Conservation (phyloP, 2,329 filamentous ascomycete genomes). For the Aspergillus awamori region DNA sequence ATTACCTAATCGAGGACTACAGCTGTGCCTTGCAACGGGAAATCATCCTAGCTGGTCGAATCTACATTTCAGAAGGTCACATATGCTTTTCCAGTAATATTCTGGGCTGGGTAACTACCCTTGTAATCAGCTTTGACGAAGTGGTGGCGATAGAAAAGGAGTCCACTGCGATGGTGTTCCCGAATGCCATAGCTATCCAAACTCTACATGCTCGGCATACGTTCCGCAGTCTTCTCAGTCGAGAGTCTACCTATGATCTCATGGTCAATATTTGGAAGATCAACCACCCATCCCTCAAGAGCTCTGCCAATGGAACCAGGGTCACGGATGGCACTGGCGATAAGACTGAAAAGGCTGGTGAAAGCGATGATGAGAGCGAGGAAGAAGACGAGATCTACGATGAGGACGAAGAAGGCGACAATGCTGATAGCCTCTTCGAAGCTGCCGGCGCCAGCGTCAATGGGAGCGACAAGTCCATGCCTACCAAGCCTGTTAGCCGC, state of each 20-base stretch:
- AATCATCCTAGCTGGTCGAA: conserved; percentile 86
- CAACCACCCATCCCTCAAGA: conserved; percentile 87
- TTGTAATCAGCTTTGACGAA: conserved; percentile 98
- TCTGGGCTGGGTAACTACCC: conserved; percentile 93
- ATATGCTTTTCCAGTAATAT: conserved; percentile 99
- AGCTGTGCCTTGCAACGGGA: conserved; percentile 95
- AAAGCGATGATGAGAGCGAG: conserved; percentile 73
- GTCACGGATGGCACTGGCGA: conserved; percentile 81
- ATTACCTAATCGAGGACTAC: conserved; percentile 98
- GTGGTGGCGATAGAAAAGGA: conserved; percentile 96
- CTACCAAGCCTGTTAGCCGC: conserved; percentile 61
- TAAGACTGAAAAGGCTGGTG: conserved; percentile 78
- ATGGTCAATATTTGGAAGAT: conserved; percentile 99
- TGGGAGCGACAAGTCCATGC: conserved; percentile 54
- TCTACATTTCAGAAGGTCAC: conserved; percentile 96
- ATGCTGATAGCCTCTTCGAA: conserved; percentile 64
- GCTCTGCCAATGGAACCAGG: conserved; percentile 84
- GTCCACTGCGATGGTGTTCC: conserved; percentile 91
- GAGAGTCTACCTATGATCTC: conserved; percentile 94
- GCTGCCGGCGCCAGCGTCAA: conserved; percentile 57
- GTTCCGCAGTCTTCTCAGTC: conserved; percentile 91
- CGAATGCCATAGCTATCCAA: conserved; percentile 95
- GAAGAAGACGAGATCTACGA: conserved; percentile 67
- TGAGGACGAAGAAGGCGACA: conserved; percentile 55
- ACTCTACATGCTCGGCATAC: conserved; percentile 93